A percentile compares a stretch with the other conserved stretches of the same genome.
phyloP scores from a whole-genome alignment of 345 rosid species.

The Gossypium mustelinum region DNA sequence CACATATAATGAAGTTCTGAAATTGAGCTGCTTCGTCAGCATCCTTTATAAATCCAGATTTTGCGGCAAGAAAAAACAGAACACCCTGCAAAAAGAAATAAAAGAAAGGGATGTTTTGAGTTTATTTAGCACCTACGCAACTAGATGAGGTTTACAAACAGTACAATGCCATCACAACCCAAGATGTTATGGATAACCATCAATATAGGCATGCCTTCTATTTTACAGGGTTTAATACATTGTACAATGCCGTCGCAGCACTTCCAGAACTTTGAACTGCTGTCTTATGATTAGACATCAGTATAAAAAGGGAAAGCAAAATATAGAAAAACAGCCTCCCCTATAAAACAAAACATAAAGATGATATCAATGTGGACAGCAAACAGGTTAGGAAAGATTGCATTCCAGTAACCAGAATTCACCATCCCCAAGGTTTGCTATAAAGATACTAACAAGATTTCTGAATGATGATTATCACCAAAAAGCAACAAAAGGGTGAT shows the following conservation, averaged over 20 bases:
- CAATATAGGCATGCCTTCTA: neutral
- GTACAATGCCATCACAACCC: neutral
- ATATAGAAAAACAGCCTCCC: neutral
- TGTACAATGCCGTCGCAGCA: neutral
- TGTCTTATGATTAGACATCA: neutral
- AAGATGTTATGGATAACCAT: neutral
- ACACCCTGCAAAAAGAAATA: slow-evolving; percentile 62
- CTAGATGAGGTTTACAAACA: neutral
- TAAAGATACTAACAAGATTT: neutral
- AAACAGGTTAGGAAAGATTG: neutral
- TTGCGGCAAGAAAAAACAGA: slow-evolving; percentile 92
- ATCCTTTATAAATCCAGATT: slow-evolving; percentile 67
- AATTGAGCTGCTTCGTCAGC: slow-evolving; percentile 85
- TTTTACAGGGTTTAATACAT: neutral
- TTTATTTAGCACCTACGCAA: neutral
- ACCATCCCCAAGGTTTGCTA: neutral
- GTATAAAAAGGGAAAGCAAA: neutral
- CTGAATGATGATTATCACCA: neutral
- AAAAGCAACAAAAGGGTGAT: slow-evolving; percentile 5
- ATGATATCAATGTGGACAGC: neutral
- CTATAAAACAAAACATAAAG: neutral
- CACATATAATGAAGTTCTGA: slow-evolving; percentile 86
- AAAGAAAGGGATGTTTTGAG: neutral
- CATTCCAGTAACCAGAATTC: slow-evolving; percentile 1
- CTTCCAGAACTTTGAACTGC: neutral